Evolutionary conservation across 805 yeast genomes (phyloP), one percentile per base, ranked within the genome.

Genomic region (Spathaspora boniae): DNA sequence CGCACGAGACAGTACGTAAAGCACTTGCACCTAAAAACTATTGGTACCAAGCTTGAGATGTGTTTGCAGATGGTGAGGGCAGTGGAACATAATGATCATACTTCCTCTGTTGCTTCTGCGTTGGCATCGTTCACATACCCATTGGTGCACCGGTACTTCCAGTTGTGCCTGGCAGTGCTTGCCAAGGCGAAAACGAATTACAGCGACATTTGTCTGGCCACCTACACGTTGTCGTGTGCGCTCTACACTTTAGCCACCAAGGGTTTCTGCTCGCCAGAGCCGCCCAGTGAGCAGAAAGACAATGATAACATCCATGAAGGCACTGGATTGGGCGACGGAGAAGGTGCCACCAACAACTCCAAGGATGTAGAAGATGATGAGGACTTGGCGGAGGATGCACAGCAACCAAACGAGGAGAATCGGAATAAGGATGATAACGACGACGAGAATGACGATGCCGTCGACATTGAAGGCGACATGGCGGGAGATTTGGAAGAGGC

Each of bases 381-480:
- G 43, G 96, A 93, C 56, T 67, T 91, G 32, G 68, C 82, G 4
- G 96, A 88, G 52, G 74, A 78, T 46, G 85, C 84, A 1, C 86
- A 82, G 48, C 76, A 78, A 37, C 81, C 82, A 20, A 82, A 86
- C 45, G 89, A 88, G 24, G 91, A 88, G 24, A 74, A 83, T 34
- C 52, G 64, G 26, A 76, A 82, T 24, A 76, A 83, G 16, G 64
- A 62, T 18, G 72, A 79, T n/a, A 75, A 78, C 5, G 65, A 62
- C 2, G 82, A 82, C n/a, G 81, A 78, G 6, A 78, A 87, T 34
- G 87, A 86, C 44, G 87, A 87, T 55, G 97, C 97, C 4, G 88
- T 86, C 30, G 95, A 87, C 33, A 85, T 89, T 55, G 95, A 89
- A 49, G 96, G 97, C 23, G 98, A 93, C 49, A 86, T 93, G 95